These are phyloP conservation scores for Dioscorea dumetorum DNA, from an alignment of 106 monocot genomes.

Conservation along the genomic window DNA sequence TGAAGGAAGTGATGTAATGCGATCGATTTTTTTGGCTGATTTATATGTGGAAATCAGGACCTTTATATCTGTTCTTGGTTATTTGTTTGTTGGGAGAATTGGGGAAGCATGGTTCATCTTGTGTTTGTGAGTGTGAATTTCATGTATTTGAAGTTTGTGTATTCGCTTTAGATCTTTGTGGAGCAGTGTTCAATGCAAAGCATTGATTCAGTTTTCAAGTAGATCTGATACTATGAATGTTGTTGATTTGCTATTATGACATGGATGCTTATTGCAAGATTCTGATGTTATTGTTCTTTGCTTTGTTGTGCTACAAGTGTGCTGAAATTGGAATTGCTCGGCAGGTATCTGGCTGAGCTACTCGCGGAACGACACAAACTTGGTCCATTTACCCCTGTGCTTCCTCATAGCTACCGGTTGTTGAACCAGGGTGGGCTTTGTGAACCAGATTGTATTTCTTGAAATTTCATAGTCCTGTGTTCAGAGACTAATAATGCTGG, in stretches of 20 bases:
- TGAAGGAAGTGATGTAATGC: neutral
- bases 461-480: neutral
- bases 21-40: neutral
- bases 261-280: neutral
- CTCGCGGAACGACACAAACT: conserved; percentile 80
- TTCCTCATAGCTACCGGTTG: conserved; percentile 67
- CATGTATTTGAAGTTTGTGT: neutral
- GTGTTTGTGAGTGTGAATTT: neutral
- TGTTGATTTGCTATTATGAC: neutral
- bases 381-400: conserved; percentile 65
- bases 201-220: neutral
- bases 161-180: neutral
- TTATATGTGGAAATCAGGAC: neutral
- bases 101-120: neutral
- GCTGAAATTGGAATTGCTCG: neutral
- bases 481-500: neutral
- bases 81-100: neutral
- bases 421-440: conserved; percentile 79
- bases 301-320: neutral
- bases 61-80: neutral
- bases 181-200: neutral
- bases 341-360: conserved; percentile 80
- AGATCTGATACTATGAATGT: neutral
- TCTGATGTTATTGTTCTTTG: neutral
- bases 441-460: neutral